phyloP scores from a whole-genome alignment of 1,139 yeast genomes.

The Geotrichum europaeum region DNA sequence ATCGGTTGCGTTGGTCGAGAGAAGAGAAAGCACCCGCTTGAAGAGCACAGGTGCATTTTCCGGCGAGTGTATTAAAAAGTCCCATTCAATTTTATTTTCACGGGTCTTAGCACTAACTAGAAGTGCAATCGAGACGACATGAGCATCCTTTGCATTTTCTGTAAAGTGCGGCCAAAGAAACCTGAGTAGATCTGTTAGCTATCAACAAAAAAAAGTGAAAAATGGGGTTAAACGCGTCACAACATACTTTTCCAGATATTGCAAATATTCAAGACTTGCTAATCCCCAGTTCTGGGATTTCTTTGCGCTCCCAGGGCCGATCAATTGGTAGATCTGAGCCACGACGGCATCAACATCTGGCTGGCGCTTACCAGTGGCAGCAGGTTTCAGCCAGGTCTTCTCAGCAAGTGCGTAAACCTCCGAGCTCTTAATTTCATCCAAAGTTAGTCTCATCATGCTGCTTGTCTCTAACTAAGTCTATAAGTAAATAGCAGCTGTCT shows the following conservation, averaged over 20 bases:
- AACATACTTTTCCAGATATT: conserved; percentile 23
- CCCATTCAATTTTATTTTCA: not conserved
- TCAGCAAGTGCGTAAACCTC: conserved; percentile 20
- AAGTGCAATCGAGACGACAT: conserved; percentile 37
- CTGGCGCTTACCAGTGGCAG: not conserved
- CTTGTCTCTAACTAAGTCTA: not conserved
- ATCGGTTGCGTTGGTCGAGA: conserved; percentile 15
- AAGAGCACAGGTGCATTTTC: conserved; percentile 28
- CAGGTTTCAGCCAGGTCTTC: conserved; percentile 20
- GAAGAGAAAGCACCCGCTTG: conserved; percentile 27
- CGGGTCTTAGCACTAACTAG: conserved; percentile 18
- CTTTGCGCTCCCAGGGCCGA: not conserved
- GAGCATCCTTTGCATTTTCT: conserved; percentile 38
- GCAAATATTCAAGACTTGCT: conserved; percentile 20
- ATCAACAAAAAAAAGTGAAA: not conserved
- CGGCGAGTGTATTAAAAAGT: conserved; percentile 20
- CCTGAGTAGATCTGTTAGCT: not conserved
- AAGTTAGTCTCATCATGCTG: conserved; percentile 10
- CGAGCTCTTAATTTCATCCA: conserved; percentile 21
- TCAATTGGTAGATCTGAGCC: not conserved
- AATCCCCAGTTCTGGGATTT: conserved; percentile 1
- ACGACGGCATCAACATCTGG: not conserved
- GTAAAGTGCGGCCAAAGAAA: conserved; percentile 41
- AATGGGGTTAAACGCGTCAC: not conserved
- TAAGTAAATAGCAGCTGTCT: not conserved